Conservation (phyloP, 163 green algal genomes). For the Coccomyxa subellipsoidea region DNA sequence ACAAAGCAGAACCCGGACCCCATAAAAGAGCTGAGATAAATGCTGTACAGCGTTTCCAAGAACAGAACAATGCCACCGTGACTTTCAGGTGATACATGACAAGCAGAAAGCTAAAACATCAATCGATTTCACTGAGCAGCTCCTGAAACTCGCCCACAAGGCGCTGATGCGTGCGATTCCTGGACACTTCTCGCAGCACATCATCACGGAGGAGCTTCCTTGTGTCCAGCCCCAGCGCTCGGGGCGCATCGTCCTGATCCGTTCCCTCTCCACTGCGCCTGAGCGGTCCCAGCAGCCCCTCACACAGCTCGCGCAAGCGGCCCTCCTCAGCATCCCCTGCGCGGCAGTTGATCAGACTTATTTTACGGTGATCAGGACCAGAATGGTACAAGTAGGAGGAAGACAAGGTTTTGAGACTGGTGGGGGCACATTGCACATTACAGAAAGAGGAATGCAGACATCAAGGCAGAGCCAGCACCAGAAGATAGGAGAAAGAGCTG, state of each 20-base stretch:
- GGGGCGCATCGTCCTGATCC: constrained; percentile 31
- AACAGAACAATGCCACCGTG: too few species aligned
- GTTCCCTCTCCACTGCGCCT: constrained; percentile 11
- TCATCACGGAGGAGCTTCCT: constrained; percentile 53
- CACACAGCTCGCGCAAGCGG: constrained; percentile 51
- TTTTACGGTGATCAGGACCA: too few species aligned
- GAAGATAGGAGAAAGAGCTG: background rate
- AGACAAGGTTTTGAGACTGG: too few species aligned
- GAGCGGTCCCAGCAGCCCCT: constrained; percentile 53
- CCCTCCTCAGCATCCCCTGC: constrained; percentile 5
- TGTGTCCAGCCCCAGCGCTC: constrained; percentile 55
- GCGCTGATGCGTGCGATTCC: constrained; percentile 29
- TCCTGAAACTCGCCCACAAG: constrained; percentile 26
- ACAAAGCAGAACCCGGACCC: too few species aligned
- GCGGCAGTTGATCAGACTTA: constrained; percentile 21
- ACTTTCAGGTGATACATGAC: background rate
- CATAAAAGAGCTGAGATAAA: too few species aligned
- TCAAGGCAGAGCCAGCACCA: too few species aligned
- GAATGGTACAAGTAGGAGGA: too few species aligned
- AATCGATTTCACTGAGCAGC: background rate
- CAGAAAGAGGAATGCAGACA: too few species aligned
- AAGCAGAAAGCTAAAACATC: background rate
- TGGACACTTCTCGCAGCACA: constrained; percentile 31
- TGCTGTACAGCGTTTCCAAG: too few species aligned
- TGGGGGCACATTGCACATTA: too few species aligned